These are phyloP conservation scores for Prunus fruticosa DNA, from an alignment of 306 rosid genomes.

Conservation along the genomic window DNA sequence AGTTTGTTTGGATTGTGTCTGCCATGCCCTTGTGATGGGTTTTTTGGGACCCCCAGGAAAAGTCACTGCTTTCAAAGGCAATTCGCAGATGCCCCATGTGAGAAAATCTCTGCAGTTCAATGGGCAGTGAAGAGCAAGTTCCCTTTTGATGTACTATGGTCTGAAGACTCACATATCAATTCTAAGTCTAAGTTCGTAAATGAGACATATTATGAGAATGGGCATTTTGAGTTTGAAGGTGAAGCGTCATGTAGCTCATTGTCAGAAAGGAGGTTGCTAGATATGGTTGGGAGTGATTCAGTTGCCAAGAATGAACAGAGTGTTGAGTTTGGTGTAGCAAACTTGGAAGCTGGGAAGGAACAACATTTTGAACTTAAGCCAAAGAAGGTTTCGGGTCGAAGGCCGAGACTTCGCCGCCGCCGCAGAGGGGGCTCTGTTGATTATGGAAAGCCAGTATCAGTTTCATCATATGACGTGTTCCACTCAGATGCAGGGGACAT, in stretches of 20 bases:
- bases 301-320: background rate
- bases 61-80: conserved; percentile 35
- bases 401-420: conserved; percentile 27
- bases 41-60: conserved; percentile 30
- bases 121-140: conserved; percentile 21
- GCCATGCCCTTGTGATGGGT: conserved; percentile 46
- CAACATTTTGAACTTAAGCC: conserved; percentile 15
- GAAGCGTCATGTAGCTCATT: conserved; percentile 20
- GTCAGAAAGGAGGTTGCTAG: conserved; percentile 1
- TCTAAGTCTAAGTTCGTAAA: background rate
- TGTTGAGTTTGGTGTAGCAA: conserved; percentile 6
- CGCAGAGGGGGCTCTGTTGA: conserved; percentile 4
- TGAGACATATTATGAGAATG: conserved; percentile 18
- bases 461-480: conserved; percentile 20
- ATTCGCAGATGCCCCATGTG: conserved; percentile 29
- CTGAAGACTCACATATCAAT: conserved; percentile 7
- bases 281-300: conserved; percentile 8
- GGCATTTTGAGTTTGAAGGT: conserved; percentile 25
- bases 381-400: conserved; percentile 12
- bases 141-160: conserved; percentile 34
- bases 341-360: conserved; percentile 14
- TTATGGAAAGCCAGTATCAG: conserved; percentile 13
- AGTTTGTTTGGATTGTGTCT: conserved; percentile 41
- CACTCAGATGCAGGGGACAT: conserved; percentile 18
- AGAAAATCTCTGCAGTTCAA: conserved; percentile 31